Conservation (phyloP, 345 rosid genomes). For the Pelargonium nanum region DNA sequence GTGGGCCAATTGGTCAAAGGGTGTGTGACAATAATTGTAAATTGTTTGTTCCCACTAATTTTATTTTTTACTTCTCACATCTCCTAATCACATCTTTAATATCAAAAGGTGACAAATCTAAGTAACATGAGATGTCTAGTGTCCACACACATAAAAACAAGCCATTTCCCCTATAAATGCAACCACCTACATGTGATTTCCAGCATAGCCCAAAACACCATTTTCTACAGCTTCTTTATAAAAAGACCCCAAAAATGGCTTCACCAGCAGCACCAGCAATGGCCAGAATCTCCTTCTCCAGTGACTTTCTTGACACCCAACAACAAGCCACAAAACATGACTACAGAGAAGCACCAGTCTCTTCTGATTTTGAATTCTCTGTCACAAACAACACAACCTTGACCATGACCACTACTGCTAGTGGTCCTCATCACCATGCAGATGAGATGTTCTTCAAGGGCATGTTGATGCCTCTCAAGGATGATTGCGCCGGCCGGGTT, state of each 20-base stretch:
- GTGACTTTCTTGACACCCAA: slow-evolving; percentile 49
- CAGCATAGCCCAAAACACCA: background rate
- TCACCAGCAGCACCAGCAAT: no score
- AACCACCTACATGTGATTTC: background rate
- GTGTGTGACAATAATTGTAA: background rate
- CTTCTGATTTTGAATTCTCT: slow-evolving; percentile 71
- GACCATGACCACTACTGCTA: slow-evolving; percentile 26
- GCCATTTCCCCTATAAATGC: background rate
- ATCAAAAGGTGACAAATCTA: background rate
- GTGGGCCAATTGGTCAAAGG: background rate
- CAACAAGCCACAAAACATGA: slow-evolving; percentile 23
- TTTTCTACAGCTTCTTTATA: background rate
- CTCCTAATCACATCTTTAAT: background rate
- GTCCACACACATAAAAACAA: background rate
- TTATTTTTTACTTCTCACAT: no score
- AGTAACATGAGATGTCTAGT: background rate
- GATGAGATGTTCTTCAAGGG: slow-evolving; percentile 80
- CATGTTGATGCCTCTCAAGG: slow-evolving; percentile 41
- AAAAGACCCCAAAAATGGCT: background rate
- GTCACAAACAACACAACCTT: slow-evolving; percentile 24
- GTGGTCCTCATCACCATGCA: slow-evolving; percentile 34
- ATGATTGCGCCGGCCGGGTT: slow-evolving; percentile 3
- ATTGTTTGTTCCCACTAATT: no score
- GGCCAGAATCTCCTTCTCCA: slow-evolving; percentile 76
- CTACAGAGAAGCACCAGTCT: slow-evolving; percentile 77